phyloP scores from a whole-genome alignment of 345 rosid genomes.

The Cardiospermum halicacabum region DNA sequence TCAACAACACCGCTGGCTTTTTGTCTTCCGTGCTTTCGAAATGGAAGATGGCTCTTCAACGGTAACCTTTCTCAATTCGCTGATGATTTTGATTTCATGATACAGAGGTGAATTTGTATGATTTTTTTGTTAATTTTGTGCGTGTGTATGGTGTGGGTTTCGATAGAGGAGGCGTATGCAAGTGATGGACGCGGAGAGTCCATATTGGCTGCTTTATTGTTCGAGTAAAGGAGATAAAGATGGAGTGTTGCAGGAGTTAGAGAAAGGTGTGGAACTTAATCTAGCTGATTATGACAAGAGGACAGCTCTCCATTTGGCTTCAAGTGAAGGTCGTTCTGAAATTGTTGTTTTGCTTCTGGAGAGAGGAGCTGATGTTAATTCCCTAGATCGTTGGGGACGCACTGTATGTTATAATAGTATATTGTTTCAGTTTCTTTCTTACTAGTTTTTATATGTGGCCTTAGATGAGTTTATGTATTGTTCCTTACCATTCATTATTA shows the following conservation, averaged over 20 bases:
- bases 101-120: neutral
- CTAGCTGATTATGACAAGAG: constrained; percentile 55
- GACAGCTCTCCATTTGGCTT: constrained; percentile 66
- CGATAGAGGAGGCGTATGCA: constrained; percentile 21
- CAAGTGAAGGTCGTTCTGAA: constrained; percentile 53
- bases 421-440: neutral
- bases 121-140: neutral
- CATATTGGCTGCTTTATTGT: constrained; percentile 47
- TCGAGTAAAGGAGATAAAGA: constrained; percentile 44
- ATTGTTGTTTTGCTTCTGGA: constrained; percentile 49
- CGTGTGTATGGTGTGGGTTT: neutral
- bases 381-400: constrained; percentile 60
- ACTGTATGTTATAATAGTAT: constrained; percentile 41
- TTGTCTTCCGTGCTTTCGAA: neutral
- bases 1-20: neutral
- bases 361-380: constrained; percentile 55
- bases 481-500: neutral
- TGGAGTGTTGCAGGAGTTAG: constrained; percentile 50
- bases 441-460: neutral
- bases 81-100: neutral
- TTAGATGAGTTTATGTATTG: neutral
- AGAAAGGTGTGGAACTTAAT: constrained; percentile 45
- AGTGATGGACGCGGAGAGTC: constrained; percentile 35
- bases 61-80: constrained; percentile 13
- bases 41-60: constrained; percentile 28